These are phyloP conservation scores for Cladobotryum protrusum DNA, from an alignment of 2,329 filamentous ascomycete species.

Conservation along the genomic window DNA sequence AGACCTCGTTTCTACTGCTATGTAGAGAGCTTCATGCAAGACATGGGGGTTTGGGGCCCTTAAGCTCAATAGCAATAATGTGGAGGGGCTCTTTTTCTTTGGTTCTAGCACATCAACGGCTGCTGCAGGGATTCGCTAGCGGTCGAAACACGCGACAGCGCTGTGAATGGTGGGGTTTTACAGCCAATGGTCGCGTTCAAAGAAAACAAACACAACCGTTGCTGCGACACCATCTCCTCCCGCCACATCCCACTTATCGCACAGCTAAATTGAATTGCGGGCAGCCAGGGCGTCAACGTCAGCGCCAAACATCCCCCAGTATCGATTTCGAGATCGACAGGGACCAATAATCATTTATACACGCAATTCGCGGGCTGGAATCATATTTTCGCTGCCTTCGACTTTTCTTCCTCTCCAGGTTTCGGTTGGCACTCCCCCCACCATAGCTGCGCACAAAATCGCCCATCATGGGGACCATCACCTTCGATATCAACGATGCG, in stretches of 20 bases:
- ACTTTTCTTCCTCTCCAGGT: not conserved
- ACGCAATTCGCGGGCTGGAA: not conserved
- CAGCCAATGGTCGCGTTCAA: slow-evolving; percentile 9
- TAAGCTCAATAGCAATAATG: too few species aligned
- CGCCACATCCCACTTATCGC: slow-evolving; percentile 1
- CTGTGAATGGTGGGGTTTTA: slow-evolving; percentile 7
- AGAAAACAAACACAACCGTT: slow-evolving; percentile 24
- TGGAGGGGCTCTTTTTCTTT: not conserved
- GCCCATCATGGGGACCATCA: slow-evolving; percentile 62
- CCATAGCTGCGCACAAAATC: slow-evolving; percentile 16
- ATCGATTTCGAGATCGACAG: not conserved
- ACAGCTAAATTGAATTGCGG: not conserved
- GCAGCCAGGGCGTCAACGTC: slow-evolving; percentile 1
- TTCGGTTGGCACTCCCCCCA: slow-evolving; percentile 11
- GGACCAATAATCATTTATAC: not conserved
- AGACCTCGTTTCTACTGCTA: slow-evolving; percentile 2
- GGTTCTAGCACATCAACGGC: not conserved
- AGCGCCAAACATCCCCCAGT: slow-evolving; percentile 1
- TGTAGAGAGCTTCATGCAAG: not conserved
- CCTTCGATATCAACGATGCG: slow-evolving; percentile 94
- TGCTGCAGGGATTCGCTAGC: slow-evolving; percentile 7
- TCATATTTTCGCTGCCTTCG: not conserved
- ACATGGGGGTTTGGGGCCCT: too few species aligned
- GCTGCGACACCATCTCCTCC: slow-evolving; percentile 14
- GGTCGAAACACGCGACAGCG: slow-evolving; percentile 3